These are phyloP conservation scores for Orbilia javanica DNA, from an alignment of 2,329 filamentous ascomycete species.

Conservation along the genomic window DNA sequence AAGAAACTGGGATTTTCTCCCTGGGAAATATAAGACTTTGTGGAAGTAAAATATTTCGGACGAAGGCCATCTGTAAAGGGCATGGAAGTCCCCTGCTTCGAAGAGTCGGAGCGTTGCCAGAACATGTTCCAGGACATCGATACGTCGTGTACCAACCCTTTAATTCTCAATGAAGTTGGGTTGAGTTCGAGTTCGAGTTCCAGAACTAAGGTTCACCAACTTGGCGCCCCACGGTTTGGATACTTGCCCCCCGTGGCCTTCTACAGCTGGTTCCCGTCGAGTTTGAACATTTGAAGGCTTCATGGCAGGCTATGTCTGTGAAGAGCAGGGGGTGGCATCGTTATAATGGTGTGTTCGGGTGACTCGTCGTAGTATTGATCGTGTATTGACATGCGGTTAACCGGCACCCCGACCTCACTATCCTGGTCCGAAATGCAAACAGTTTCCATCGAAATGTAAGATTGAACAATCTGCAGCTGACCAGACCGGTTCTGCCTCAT, in stretches of 20 bases:
- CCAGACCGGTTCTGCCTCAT: slow-evolving; percentile 56
- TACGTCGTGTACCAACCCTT: no score
- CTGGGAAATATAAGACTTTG: not conserved
- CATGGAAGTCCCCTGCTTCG: not conserved
- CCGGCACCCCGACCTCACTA: slow-evolving; percentile 52
- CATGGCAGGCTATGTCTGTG: slow-evolving; percentile 55
- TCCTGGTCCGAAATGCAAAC: slow-evolving; percentile 57
- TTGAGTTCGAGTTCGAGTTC: not conserved
- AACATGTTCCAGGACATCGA: not conserved
- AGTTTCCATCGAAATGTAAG: slow-evolving; percentile 57
- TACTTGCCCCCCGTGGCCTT: not conserved
- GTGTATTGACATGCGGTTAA: slow-evolving; percentile 45
- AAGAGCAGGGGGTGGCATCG: slow-evolving; percentile 41
- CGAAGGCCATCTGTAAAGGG: not conserved
- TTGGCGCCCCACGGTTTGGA: not conserved
- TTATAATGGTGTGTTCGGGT: slow-evolving; percentile 36
- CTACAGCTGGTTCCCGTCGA: not conserved
- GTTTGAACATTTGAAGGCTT: not conserved
- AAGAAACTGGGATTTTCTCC: not conserved
- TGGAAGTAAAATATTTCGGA: not conserved
- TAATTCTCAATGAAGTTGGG: not conserved
- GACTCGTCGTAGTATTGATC: slow-evolving; percentile 42
- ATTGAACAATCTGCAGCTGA: slow-evolving; percentile 56
- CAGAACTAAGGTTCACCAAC: slow-evolving; percentile 2
- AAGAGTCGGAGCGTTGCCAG: not conserved